Base-by-base conservation (phyloP, 805 yeast species). In the Hagleromyces aurorensis region DNA sequence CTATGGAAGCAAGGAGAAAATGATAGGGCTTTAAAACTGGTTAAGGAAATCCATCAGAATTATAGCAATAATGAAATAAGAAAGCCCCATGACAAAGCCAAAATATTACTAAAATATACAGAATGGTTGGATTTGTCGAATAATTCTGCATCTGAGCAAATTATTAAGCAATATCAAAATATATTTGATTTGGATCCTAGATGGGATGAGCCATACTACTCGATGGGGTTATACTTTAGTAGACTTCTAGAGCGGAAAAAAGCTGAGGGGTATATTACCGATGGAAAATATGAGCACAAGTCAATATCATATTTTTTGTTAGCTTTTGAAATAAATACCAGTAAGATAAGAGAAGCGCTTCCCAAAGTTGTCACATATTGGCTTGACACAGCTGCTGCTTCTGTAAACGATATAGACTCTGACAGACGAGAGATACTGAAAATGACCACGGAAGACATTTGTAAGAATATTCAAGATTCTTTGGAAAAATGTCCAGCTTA, bases 321-420 rank as follows among this genome's bases (percentile, higher is more conserved):
- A 9, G 53, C 62, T 1, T 52, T 56, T 30, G 50, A 50, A 16
- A 47, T 44, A 30, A 71, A 71, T 1, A 66, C 76, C 3, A 67
- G 71, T 20, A 79, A 75, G 46, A 69, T 83, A 2, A 75, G 75
- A 48, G 96, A 91, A 55, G 79, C 89, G 0, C 59, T 91, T 13
- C 97, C 98, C 0, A 86, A 85, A 46, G 70, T 84, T n/a, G 69
- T 87, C 4, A 85, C 95, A 0, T 68, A 83, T 6, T 91, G 98
- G 98, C 61, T 91, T 14, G 95, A 87, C 44, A 81, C 78, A 52
- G 74, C 67, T 3, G 50, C 57, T 5, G 46, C 46, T 5, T 45
- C 51, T 6, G 35, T 47, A 16, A 33, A 37, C 13, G 52, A 46
- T 4, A 46, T 47, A 5, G 38, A 50, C 1, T 32, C 38, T 4